Percentiles rank a stretch among this genome's conserved stretches.
These are phyloP conservation scores for Rutstroemia sp. DNA, from an alignment of 2,329 filamentous ascomycete species.

Conservation along the genomic window DNA sequence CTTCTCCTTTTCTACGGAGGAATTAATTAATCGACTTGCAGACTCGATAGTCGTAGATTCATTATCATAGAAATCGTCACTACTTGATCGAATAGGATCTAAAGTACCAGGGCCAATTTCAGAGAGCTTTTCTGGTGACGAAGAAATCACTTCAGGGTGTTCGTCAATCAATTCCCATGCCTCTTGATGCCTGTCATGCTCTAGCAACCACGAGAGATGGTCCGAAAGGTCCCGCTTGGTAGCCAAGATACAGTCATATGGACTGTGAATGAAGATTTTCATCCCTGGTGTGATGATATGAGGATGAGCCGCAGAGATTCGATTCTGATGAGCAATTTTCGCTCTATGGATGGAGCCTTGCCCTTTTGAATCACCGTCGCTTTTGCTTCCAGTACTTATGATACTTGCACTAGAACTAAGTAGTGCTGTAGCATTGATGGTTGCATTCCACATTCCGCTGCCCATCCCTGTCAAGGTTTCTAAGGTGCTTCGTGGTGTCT, in stretches of 20 bases:
- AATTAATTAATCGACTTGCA: conserved; percentile 49
- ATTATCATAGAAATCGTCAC: conserved; percentile 70
- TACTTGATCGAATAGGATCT: conserved; percentile 27
- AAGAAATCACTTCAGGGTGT: conserved; percentile 65
- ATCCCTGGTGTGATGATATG: conserved; percentile 42
- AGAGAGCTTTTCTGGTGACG: conserved; percentile 33
- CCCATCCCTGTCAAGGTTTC: conserved; percentile 67
- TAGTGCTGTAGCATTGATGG: conserved; percentile 76
- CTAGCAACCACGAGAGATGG: conserved; percentile 77
- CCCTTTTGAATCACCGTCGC: conserved; percentile 46
- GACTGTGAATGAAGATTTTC: conserved; percentile 92
- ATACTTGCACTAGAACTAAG: conserved; percentile 84
- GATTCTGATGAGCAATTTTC: conserved; percentile 35
- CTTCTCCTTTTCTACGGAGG: conserved; percentile 77
- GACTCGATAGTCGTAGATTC: conserved; percentile 55
- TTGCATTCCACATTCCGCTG: conserved; percentile 82
- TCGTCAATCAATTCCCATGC: conserved; percentile 87
- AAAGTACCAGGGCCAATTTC: conserved; percentile 37
- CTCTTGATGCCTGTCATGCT: conserved; percentile 71
- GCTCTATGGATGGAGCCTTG: conserved; percentile 32
- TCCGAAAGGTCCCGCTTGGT: conserved; percentile 82
- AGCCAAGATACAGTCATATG: conserved; percentile 91
- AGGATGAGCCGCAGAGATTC: conserved; percentile 27
- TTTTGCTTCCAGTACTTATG: conserved; percentile 48
- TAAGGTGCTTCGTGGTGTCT: conserved; percentile 62